Conservation (phyloP, 176 grass and related monocot species). For the Avena insularis region DNA sequence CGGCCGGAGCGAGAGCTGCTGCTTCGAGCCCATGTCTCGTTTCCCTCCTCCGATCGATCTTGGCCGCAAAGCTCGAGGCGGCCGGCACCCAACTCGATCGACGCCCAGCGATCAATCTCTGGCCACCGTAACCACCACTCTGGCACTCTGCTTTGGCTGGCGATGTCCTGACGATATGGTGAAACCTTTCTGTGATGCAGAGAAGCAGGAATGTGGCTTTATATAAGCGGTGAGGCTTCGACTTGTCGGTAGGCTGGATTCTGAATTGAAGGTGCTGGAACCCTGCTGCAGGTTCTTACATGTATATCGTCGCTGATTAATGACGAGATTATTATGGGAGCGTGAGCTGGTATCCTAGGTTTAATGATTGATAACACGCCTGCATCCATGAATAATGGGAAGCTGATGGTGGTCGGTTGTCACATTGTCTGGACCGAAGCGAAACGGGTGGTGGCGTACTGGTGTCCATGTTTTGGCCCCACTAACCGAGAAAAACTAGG, state of each 20-base stretch:
- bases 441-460: neutral
- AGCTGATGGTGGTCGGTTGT: neutral
- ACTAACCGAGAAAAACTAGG: too few species aligned
- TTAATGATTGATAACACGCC: neutral
- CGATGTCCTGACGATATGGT: neutral
- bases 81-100: neutral
- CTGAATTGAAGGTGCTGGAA: neutral
- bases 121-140: too few species aligned
- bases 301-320: too few species aligned
- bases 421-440: neutral
- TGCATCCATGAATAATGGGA: neutral
- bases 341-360: too few species aligned
- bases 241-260: slow-evolving; percentile 37
- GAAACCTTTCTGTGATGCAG: neutral
- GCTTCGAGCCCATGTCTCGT: slow-evolving; percentile 27
- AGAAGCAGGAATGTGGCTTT: neutral
- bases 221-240: slow-evolving; percentile 11
- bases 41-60: neutral
- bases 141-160: neutral
- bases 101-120: neutral
- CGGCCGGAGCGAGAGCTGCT: slow-evolving; percentile 38
- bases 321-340: too few species aligned
- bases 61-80: neutral
- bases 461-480: neutral
- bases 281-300: too few species aligned